Conservation (phyloP, 2,329 filamentous ascomycete species). For the Xylaria sp. region DNA sequence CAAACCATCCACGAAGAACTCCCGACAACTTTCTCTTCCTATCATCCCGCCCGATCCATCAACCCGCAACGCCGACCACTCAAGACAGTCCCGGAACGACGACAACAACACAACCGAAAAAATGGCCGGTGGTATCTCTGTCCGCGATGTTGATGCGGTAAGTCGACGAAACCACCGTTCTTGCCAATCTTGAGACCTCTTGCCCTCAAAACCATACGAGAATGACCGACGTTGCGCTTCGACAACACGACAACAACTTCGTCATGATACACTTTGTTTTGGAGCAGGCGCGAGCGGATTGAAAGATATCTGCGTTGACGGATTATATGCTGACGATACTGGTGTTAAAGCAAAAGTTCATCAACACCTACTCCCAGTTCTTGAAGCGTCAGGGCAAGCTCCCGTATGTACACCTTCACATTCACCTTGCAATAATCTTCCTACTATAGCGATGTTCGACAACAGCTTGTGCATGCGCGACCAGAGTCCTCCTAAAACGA, state of each 20-base stretch:
- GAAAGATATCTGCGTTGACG: slow-evolving; percentile 76
- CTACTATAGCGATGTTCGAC: too few species aligned
- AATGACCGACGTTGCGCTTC: slow-evolving; percentile 16
- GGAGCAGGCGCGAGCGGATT: slow-evolving; percentile 76
- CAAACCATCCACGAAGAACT: slow-evolving; percentile 31
- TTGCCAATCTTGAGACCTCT: slow-evolving; percentile 23
- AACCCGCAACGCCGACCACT: not conserved
- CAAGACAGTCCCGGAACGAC: not conserved
- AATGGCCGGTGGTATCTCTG: slow-evolving; percentile 79
- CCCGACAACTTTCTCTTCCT: not conserved
- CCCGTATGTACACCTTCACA: too few species aligned
- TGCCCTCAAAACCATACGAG: slow-evolving; percentile 21
- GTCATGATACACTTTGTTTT: slow-evolving; percentile 28
- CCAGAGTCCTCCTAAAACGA: too few species aligned
- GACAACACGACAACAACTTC: slow-evolving; percentile 12
- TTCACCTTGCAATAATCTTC: too few species aligned
- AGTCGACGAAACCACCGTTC: slow-evolving; percentile 40
- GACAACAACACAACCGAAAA: slow-evolving; percentile 59
- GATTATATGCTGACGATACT: slow-evolving; percentile 71
- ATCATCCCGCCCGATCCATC: slow-evolving; percentile 3
- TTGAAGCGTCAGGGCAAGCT: slow-evolving; percentile 95
- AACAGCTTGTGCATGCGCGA: too few species aligned
- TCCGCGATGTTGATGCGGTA: slow-evolving; percentile 82
- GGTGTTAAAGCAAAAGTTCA: slow-evolving; percentile 78
- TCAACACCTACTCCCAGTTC: slow-evolving; percentile 84